Conservation (phyloP, 495 filamentous ascomycete genomes). For the Halenospora varia region DNA sequence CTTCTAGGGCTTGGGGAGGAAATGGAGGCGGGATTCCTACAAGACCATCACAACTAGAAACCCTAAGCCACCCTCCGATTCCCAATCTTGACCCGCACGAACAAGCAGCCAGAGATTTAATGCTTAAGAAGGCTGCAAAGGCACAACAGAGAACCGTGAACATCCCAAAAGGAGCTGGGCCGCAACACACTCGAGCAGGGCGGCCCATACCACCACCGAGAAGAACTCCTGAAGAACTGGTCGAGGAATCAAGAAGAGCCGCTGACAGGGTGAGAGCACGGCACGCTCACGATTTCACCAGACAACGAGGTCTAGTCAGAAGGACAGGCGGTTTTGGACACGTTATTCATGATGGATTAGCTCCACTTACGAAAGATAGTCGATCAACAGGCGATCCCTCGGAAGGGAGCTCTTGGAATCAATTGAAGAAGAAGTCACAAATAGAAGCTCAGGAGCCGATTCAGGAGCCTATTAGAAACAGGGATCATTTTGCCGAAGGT, state of each 20-base stretch:
- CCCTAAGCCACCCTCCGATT: neutral
- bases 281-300: neutral
- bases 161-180: slow-evolving; percentile 13
- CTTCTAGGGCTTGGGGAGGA: neutral
- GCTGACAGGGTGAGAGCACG: neutral
- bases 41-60: neutral
- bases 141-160: neutral
- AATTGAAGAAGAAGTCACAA: slow-evolving; percentile 15
- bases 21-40: neutral
- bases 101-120: slow-evolving; percentile 15
- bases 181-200: slow-evolving; percentile 19
- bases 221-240: neutral
- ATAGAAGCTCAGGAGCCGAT: neutral
- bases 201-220: slow-evolving; percentile 4
- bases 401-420: slow-evolving; percentile 8
- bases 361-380: neutral
- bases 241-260: neutral
- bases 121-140: slow-evolving; percentile 5
- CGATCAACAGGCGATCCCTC: neutral
- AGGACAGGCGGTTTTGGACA: neutral
- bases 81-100: slow-evolving; percentile 21
- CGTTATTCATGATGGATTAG: neutral
- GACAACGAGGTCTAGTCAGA: neutral
- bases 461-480: neutral
- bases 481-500: slow-evolving; percentile 6